These are phyloP conservation scores for Pseudogymnoascus sp. DNA, from an alignment of 2,329 filamentous ascomycete species.

Conservation along the genomic window DNA sequence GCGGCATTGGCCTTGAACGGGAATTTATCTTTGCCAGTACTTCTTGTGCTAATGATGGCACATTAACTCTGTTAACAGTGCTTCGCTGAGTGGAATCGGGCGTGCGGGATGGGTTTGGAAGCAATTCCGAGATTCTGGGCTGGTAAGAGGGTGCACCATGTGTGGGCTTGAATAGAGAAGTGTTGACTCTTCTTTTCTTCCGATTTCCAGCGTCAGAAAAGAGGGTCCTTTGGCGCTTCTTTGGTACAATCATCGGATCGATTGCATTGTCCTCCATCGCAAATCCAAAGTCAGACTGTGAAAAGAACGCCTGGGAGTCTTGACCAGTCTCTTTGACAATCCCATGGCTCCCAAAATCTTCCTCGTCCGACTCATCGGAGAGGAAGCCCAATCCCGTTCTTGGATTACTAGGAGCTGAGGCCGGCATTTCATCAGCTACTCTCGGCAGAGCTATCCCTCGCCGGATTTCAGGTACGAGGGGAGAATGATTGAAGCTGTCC, in stretches of 20 bases:
- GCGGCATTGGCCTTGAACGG: neutral
- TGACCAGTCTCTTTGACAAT: constrained; percentile 14
- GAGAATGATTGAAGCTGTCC: constrained; percentile 16
- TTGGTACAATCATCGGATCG: constrained; percentile 28
- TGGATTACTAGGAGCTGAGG: neutral
- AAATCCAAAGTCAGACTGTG: constrained; percentile 17
- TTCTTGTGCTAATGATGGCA: neutral
- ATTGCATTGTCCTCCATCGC: constrained; percentile 27
- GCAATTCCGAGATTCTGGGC: constrained; percentile 24
- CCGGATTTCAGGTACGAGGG: constrained; percentile 16
- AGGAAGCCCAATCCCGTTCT: constrained; percentile 15
- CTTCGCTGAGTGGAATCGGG: neutral
- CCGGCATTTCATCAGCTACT: neutral
- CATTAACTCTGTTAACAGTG: neutral
- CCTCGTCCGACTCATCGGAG: constrained; percentile 23
- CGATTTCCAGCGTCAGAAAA: constrained; percentile 11
- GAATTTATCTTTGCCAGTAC: neutral
- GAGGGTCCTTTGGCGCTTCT: constrained; percentile 18
- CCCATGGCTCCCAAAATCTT: constrained; percentile 12
- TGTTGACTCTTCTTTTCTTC: constrained; percentile 17
- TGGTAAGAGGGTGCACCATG: constrained; percentile 15
- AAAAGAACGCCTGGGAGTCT: constrained; percentile 16
- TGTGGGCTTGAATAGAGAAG: constrained; percentile 9
- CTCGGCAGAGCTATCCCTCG: constrained; percentile 27
- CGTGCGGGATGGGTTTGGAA: constrained; percentile 12